Evolutionary conservation across 306 rosid genomes (phyloP).

Genomic region (Sphenostylis stenocarpa): DNA sequence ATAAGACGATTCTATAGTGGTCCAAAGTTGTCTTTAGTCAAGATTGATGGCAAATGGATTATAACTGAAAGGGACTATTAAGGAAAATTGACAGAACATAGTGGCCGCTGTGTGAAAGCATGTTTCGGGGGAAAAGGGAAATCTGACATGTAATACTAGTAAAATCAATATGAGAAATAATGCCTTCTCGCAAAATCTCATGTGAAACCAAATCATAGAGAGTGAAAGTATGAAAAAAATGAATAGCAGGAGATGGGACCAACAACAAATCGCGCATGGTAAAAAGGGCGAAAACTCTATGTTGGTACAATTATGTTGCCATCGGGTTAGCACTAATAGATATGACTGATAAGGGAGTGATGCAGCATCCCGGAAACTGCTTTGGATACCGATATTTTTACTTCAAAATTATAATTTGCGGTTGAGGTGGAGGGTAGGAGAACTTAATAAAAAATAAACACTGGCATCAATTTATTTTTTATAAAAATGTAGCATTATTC

Average conservation of each 20-base stretch:
- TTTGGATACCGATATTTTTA: neutral
- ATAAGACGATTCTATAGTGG: slow-evolving; percentile 17
- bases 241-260: neutral
- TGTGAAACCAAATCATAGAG: neutral
- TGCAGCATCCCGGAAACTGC: neutral
- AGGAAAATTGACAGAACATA: slow-evolving; percentile 17
- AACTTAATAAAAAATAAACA: neutral
- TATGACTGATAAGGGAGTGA: neutral
- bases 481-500: neutral
- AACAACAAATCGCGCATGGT: neutral
- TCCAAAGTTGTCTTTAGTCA: slow-evolving; percentile 28
- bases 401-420: neutral
- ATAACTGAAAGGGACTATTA: slow-evolving; percentile 1
- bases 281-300: neutral
- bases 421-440: neutral
- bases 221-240: neutral
- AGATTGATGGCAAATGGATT: neutral
- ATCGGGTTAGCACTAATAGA: neutral
- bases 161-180: neutral
- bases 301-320: neutral
- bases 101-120: neutral
- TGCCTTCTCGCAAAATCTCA: neutral
- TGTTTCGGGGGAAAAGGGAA: slow-evolving; percentile 15
- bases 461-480: neutral
- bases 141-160: neutral